These are phyloP conservation scores for Adansonia grandidieri DNA, from an alignment of 441 rosid genomes.

Conservation along the genomic window DNA sequence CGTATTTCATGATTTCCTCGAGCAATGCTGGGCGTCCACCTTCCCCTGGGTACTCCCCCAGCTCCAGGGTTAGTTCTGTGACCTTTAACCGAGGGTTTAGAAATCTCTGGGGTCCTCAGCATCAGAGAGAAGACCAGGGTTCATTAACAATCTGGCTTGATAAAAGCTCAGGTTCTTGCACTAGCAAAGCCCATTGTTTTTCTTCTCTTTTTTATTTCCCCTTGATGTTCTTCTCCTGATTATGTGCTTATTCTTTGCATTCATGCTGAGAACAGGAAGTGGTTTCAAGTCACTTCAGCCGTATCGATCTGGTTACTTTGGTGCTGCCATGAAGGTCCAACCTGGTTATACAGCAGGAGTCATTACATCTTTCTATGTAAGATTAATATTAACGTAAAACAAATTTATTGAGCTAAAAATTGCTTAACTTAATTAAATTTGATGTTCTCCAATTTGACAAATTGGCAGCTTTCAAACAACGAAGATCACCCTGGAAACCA, in stretches of 20 bases:
- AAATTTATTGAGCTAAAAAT: not conserved
- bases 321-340: conserved; percentile 63
- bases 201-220: not conserved
- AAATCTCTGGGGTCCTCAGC: conserved; percentile 69
- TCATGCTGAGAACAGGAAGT: conserved; percentile 51
- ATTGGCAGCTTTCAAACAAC: conserved; percentile 63
- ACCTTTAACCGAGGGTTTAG: conserved; percentile 50
- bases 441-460: not conserved
- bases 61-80: conserved; percentile 45
- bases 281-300: conserved; percentile 68
- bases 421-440: not conserved
- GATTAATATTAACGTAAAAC: not conserved
- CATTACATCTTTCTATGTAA: conserved; percentile 63
- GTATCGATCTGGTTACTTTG: conserved; percentile 65
- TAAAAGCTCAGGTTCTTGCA: conserved; percentile 43
- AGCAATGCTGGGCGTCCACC: conserved; percentile 50
- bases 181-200: not conserved
- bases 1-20: conserved; percentile 34
- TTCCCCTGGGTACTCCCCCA: conserved; percentile 67
- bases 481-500: conserved; percentile 68
- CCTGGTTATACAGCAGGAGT: conserved; percentile 75
- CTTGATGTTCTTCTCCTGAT: not conserved
- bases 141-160: conserved; percentile 64
- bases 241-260: conserved; percentile 14
- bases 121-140: conserved; percentile 55